Evolutionary conservation across 768 basidiomycete genomes (phyloP).

Genomic region (Coprinopsis sp.): DNA sequence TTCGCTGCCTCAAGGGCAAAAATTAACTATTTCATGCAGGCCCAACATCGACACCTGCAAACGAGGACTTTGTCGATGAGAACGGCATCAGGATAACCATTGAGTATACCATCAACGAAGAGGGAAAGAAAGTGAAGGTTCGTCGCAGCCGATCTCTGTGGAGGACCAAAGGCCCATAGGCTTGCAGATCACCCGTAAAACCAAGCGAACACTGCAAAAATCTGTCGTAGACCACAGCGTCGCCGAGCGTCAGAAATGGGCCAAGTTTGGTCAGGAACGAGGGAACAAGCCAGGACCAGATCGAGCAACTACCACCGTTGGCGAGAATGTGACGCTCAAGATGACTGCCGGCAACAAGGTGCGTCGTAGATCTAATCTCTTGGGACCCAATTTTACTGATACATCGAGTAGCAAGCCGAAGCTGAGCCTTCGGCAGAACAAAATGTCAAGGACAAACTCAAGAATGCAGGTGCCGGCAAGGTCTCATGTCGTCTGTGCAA

Average conservation of each 20-base stretch:
- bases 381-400: neutral
- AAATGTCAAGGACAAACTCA: slow-evolving; percentile 58
- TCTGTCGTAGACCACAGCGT: slow-evolving; percentile 91
- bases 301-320: slow-evolving; percentile 90
- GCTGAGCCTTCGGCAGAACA: slow-evolving; percentile 63
- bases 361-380: slow-evolving; percentile 10
- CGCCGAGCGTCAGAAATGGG: slow-evolving; percentile 90
- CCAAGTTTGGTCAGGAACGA: slow-evolving; percentile 90
- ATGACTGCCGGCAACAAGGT: slow-evolving; percentile 60
- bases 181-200: slow-evolving; percentile 75
- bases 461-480: slow-evolving; percentile 77
- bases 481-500: slow-evolving; percentile 92
- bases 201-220: slow-evolving; percentile 83
- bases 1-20: neutral
- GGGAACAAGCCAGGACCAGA: slow-evolving; percentile 87
- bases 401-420: slow-evolving; percentile 48
- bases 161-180: neutral
- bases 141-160: slow-evolving; percentile 10
- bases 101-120: slow-evolving; percentile 82
- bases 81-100: slow-evolving; percentile 84
- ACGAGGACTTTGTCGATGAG: slow-evolving; percentile 72
- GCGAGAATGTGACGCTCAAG: slow-evolving; percentile 47
- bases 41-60: slow-evolving; percentile 43
- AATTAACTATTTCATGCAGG: neutral
- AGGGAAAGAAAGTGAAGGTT: slow-evolving; percentile 94